These are phyloP conservation scores for Voacanga thouarsii DNA, from an alignment of 257 asterid species.

Conservation along the genomic window DNA sequence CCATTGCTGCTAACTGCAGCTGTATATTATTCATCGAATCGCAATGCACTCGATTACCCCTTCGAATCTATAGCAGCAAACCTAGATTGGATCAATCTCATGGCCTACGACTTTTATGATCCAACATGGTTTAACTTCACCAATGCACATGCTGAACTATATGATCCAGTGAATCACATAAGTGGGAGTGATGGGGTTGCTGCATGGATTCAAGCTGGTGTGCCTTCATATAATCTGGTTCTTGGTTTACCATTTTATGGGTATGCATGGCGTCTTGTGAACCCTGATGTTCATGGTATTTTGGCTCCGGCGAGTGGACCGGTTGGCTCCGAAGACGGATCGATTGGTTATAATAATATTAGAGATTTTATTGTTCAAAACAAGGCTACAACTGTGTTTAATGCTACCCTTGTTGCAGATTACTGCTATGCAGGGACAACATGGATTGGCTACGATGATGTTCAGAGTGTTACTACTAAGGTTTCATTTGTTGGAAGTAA, in stretches of 20 bases:
- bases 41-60: conserved; percentile 6
- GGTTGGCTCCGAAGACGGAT: neutral
- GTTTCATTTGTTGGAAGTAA: conserved; percentile 9
- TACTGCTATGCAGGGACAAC: conserved; percentile 5
- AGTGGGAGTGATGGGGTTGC: conserved; percentile 14
- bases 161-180: conserved; percentile 5
- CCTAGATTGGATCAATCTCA: conserved; percentile 20
- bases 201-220: conserved; percentile 10
- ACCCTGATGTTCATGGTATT: conserved; percentile 12
- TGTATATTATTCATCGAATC: neutral
- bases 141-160: conserved; percentile 9
- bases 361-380: neutral
- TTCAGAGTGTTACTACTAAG: conserved; percentile 3
- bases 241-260: conserved; percentile 20
- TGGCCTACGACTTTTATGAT: conserved; percentile 17
- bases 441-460: conserved; percentile 21
- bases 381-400: neutral
- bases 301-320: conserved; percentile 14
- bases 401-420: conserved; percentile 10
- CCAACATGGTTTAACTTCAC: conserved; percentile 7
- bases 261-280: conserved; percentile 12
- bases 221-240: conserved; percentile 9
- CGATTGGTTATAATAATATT: conserved; percentile 2
- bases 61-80: conserved; percentile 2
- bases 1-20: conserved; percentile 14